Evolutionary conservation across 2,329 filamentous ascomycete genomes (phyloP).

Genomic region (Aulographum hederae): DNA sequence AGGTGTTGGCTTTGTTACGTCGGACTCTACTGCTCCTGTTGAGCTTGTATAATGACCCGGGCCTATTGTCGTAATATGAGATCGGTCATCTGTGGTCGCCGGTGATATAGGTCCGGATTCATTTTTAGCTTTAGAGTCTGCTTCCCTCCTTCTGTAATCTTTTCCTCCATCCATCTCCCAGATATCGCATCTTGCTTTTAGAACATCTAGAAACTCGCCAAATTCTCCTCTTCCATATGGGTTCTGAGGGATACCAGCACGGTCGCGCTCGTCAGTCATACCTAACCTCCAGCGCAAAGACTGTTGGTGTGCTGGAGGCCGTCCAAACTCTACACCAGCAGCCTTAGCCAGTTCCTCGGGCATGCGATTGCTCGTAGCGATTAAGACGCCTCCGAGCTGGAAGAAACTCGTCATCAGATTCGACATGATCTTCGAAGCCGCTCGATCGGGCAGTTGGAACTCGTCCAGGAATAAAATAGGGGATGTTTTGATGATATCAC

Average conservation of each 20-base stretch:
- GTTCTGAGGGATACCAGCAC: too few relatives aligned
- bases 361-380: constrained; percentile 70
- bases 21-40: neutral
- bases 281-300: constrained; percentile 32
- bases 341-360: constrained; percentile 66
- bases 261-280: constrained; percentile 29
- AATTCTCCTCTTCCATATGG: constrained; percentile 58
- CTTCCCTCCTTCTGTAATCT: constrained; percentile 43
- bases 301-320: constrained; percentile 32
- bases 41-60: neutral
- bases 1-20: constrained; percentile 12
- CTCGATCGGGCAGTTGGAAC: constrained; percentile 66
- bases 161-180: constrained; percentile 65
- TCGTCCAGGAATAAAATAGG: constrained; percentile 69
- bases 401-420: constrained; percentile 67
- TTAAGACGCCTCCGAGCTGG: constrained; percentile 60
- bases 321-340: constrained; percentile 48
- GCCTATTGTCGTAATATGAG: neutral
- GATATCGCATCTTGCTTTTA: constrained; percentile 62
- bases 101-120: too few relatives aligned
- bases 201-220: constrained; percentile 53
- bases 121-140: constrained; percentile 1
- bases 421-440: constrained; percentile 60
- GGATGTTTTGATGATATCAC: constrained; percentile 55
- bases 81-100: neutral